phyloP scores from a whole-genome alignment of 306 rosid species.

The Luffa acutangula region DNA sequence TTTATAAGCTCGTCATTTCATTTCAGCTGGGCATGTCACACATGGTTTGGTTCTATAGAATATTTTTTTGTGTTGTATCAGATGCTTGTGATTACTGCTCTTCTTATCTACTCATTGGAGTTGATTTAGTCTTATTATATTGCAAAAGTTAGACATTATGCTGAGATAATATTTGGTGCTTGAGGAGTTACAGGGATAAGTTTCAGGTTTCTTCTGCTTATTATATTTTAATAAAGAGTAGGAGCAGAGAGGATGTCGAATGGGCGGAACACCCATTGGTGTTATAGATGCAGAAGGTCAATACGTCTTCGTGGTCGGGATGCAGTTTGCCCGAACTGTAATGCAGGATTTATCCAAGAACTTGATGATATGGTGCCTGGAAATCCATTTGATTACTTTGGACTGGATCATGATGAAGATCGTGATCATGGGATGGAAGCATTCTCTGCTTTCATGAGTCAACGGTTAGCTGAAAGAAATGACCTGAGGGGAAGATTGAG shows the following conservation, averaged over 20 bases:
- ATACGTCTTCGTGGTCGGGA: constrained; percentile 2
- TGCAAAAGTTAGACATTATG: not conserved
- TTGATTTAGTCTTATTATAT: not conserved
- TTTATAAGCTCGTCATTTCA: not conserved
- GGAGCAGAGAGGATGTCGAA: constrained; percentile 13
- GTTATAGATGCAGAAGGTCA: constrained; percentile 14
- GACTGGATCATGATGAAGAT: constrained; percentile 1
- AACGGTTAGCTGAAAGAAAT: constrained; percentile 9
- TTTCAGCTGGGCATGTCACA: not conserved
- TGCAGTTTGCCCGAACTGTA: constrained; percentile 15
- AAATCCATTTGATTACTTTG: constrained; percentile 14
- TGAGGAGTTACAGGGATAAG: not conserved
- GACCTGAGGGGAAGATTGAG: constrained; percentile 12
- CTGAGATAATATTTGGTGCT: not conserved
- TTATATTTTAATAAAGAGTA: not conserved
- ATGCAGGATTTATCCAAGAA: constrained; percentile 20
- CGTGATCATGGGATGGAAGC: constrained; percentile 8
- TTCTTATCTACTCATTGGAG: not conserved
- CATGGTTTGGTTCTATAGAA: not conserved
- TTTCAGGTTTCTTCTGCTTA: not conserved
- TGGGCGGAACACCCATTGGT: constrained; percentile 16
- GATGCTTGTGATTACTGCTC: not conserved
- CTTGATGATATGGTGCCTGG: constrained; percentile 10
- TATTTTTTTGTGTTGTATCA: not conserved
- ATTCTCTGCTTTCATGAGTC: constrained; percentile 17